Base-by-base conservation (phyloP, 1,284 basidiomycete species). In the Tausonia pullulans region DNA sequence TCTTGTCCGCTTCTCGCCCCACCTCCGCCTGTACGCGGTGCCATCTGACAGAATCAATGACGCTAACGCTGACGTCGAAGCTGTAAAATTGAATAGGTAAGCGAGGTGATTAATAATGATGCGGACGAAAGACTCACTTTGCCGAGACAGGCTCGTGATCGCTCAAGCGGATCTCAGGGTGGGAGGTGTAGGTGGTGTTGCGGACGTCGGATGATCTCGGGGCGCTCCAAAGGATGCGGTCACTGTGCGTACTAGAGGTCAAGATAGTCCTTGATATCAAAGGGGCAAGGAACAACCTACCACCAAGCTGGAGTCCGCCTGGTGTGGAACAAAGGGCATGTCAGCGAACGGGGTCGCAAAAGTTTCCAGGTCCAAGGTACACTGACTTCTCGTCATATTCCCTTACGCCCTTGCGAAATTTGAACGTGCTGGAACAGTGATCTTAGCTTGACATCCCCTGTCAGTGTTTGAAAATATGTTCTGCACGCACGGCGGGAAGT, bases 141-240 rank as follows among this genome's bases (percentile, higher is more conserved):
- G 56, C 44, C 16, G 13, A 39, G 9, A 62, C 61, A 41, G 61
- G 55, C 9, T 62, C 50, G 56, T 57, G 63, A 55, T 64, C 63
- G 5, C 58, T 60, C n/a, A 58, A 52, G 6, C 10, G 44, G 51
- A 64, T 60, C 44, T 59, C 58, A 3, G 58, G 58, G 60, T 60
- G 58, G 14, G 63, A 59, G 5, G n/a, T 10, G n/a, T 64, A 64
- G 10, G 48, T 39, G 7, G 50, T 27, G 27, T 27, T 27, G 27
- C 27, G 27, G 27, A 27, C 27, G 27, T 49, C 6, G 44, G 45
- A 40, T 60, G n/a, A n/a, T 8, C 9, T 13, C 3, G 57, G 46
- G 3, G 43, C 27, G 13, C 43, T 40, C 58, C 58, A 64, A 27
- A 64, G 58, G 14, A 64, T 41, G 2, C 63, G 63, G 27, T 63